These are phyloP conservation scores for Neurospora cerealis DNA, from an alignment of 495 filamentous ascomycete genomes.

Conservation along the genomic window DNA sequence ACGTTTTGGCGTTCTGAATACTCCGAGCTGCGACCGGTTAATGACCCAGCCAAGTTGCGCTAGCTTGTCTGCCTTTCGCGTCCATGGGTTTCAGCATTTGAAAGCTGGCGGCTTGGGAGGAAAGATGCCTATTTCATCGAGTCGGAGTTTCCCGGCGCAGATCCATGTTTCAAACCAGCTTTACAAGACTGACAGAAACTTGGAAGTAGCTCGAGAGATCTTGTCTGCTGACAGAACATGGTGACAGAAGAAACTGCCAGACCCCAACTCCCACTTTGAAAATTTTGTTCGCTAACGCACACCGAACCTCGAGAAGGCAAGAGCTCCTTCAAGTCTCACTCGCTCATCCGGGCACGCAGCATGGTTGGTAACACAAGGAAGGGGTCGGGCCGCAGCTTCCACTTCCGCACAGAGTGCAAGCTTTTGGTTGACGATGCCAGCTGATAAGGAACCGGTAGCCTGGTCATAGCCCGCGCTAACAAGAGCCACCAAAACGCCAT, in stretches of 20 bases:
- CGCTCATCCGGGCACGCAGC: neutral
- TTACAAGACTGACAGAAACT: neutral
- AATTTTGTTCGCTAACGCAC: neutral
- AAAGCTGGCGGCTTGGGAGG: neutral
- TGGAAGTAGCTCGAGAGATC: neutral
- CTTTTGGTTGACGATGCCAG: neutral
- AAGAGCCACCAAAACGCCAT: neutral
- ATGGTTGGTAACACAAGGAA: neutral
- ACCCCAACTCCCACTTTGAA: neutral
- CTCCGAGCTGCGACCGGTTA: neutral
- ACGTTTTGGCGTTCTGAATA: neutral
- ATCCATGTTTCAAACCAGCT: neutral
- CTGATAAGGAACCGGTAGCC: neutral
- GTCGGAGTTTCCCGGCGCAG: neutral
- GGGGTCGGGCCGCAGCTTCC: neutral
- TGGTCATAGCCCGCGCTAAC: neutral
- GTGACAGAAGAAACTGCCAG: neutral
- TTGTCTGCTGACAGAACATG: neutral
- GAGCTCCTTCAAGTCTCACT: neutral
- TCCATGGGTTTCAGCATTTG: neutral
- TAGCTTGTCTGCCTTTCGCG: neutral
- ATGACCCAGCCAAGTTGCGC: neutral
- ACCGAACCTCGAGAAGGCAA: neutral
- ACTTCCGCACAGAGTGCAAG: neutral
- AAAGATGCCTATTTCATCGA: neutral